Conservation (phyloP, 345 rosid genomes). For the Boechera stricta region DNA sequence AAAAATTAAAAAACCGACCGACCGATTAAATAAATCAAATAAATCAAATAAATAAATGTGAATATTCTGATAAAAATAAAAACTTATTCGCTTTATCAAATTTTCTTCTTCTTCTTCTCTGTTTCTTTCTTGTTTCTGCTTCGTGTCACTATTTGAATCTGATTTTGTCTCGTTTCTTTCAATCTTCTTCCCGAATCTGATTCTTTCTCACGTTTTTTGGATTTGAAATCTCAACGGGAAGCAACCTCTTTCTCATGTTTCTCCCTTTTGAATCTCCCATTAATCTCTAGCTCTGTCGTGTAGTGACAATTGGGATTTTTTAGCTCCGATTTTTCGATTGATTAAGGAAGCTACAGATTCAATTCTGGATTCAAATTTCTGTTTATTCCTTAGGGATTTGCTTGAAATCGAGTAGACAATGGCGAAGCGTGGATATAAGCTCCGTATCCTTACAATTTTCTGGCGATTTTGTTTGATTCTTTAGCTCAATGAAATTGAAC, state of each 20-base stretch:
- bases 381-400: constrained; percentile 8
- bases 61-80: background rate
- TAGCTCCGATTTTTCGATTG: constrained; percentile 34
- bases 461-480: constrained; percentile 24
- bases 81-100: constrained; percentile 37
- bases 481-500: background rate
- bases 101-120: no score
- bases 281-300: constrained; percentile 40
- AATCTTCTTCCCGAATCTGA: constrained; percentile 39
- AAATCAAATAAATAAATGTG: background rate
- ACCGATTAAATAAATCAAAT: constrained; percentile 15
- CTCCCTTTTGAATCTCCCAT: constrained; percentile 32
- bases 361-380: constrained; percentile 23
- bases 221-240: constrained; percentile 47
- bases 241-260: constrained; percentile 15
- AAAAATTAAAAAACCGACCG: constrained; percentile 21
- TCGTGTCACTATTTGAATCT: constrained; percentile 47
- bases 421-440: constrained; percentile 97
- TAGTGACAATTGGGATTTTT: constrained; percentile 29
- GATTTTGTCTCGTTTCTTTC: constrained; percentile 30
- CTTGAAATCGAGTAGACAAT: constrained; percentile 44
- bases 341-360: constrained; percentile 33
- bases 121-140: constrained; percentile 20
- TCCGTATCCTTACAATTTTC: constrained; percentile 73
- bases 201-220: constrained; percentile 47